These are phyloP conservation scores for Debaryomyces sp. DNA, from an alignment of 1,139 yeast genomes.

Conservation along the genomic window DNA sequence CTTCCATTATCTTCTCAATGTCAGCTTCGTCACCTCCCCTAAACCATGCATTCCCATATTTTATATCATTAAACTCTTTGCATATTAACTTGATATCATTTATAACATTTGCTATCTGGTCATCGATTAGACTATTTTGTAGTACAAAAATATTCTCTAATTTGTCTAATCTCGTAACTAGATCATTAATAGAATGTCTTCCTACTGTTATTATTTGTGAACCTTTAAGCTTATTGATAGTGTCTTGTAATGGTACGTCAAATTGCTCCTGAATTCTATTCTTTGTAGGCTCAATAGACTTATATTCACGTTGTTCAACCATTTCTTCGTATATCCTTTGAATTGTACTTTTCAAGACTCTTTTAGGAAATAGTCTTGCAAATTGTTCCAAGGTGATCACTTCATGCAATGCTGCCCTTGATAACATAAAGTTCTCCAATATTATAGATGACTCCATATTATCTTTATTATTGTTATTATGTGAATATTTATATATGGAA, in stretches of 20 bases:
- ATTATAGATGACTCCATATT: conserved; percentile 15
- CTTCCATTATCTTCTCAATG: conserved; percentile 11
- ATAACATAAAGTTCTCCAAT: conserved; percentile 11
- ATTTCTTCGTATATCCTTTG: conserved; percentile 22
- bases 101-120: conserved; percentile 18
- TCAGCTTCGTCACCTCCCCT: conserved; percentile 15
- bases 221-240: conserved; percentile 2
- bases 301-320: conserved; percentile 21
- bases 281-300: conserved; percentile 15
- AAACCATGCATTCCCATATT: conserved; percentile 22
- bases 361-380: conserved; percentile 20
- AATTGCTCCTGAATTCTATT: conserved; percentile 22
- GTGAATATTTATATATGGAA: no score
- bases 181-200: conserved; percentile 15
- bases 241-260: conserved; percentile 24
- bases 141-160: conserved; percentile 13
- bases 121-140: conserved; percentile 17
- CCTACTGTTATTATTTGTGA: conserved; percentile 4
- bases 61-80: conserved; percentile 21
- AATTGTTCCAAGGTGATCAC: conserved; percentile 14
- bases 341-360: conserved; percentile 14
- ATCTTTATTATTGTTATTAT: not conserved
- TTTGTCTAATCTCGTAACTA: conserved; percentile 17
- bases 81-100: conserved; percentile 20
- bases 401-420: conserved; percentile 12